Conservation (phyloP, 345 rosid genomes). For the Barbarea vulgaris region DNA sequence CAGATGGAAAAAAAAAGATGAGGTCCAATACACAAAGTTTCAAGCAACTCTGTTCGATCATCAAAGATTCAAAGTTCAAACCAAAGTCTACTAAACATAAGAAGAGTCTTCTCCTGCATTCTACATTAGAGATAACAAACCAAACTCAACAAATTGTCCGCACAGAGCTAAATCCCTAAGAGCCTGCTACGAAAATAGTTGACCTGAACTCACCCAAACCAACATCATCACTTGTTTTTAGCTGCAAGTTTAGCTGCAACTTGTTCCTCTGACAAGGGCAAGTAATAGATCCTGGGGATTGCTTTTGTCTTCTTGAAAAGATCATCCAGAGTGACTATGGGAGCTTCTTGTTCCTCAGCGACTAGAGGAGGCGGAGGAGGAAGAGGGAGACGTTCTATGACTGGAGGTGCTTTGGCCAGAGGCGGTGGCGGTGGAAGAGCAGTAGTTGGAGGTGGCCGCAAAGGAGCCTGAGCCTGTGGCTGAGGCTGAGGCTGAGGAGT, state of each 20-base stretch:
- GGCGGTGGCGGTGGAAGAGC: slow-evolving; percentile 72
- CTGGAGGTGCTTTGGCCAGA: slow-evolving; percentile 48
- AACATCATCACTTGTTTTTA: slow-evolving; percentile 36
- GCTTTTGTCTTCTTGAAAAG: slow-evolving; percentile 93
- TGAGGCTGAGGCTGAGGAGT: slow-evolving; percentile 52
- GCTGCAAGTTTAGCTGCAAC: slow-evolving; percentile 77
- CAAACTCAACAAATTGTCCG: slow-evolving; percentile 39
- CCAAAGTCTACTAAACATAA: slow-evolving; percentile 31
- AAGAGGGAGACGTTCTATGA: slow-evolving; percentile 57
- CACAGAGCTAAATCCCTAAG: slow-evolving; percentile 36
- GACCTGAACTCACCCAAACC: slow-evolving; percentile 6
- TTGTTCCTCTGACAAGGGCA: slow-evolving; percentile 89
- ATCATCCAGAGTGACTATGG: slow-evolving; percentile 88
- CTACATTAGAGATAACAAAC: slow-evolving; percentile 31
- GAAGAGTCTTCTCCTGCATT: slow-evolving; percentile 32
- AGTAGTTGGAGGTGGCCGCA: slow-evolving; percentile 49
- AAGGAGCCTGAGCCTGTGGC: slow-evolving; percentile 52
- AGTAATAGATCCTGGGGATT: slow-evolving; percentile 91
- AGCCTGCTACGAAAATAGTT: slow-evolving; percentile 34
- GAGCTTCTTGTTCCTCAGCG: slow-evolving; percentile 72
- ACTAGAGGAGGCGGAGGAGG: slow-evolving; percentile 59
- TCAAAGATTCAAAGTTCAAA: slow-evolving; percentile 11
- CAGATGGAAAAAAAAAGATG: background rate
- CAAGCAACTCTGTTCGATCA: slow-evolving; percentile 21
- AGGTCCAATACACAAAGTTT: slow-evolving; percentile 22